Base-by-base conservation (phyloP, 2,329 filamentous ascomycete species). In the Aureobasidium lini region DNA sequence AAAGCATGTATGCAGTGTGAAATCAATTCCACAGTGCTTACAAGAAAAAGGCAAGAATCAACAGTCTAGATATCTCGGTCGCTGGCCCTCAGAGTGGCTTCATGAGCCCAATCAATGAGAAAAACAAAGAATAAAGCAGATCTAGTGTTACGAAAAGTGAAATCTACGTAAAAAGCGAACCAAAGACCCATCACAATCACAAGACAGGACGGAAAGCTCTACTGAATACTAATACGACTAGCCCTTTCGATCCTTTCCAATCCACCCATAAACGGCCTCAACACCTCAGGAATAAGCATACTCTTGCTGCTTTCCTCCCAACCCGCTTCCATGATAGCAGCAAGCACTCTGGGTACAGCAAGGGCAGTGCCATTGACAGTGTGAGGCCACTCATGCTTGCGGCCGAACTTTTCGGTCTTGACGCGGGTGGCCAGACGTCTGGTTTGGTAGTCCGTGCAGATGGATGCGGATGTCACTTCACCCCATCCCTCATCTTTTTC, bases 311-410 rank as follows among this genome's bases (percentile, higher is more conserved):
- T 69, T 68, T 91, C 87, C 68, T 94, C 83, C 89, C 92, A 99
- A 1, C 90, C 88, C 68, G 92, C 90, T 78, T 99, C 94, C 64
- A 99, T 71, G 53, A 99, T 80, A 6, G 91, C 92, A 28, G 94
- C 92, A 61, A 99, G 71, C 11, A 99, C 88, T 56, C 94, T 81
- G 3, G 94, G 94, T 39, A 97, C 87, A 0, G 94, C 94, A 67
- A 97, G 78, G 0, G 93, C 94, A 1, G 94, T 99, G 0, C 93
- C 95, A 71, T 99, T 99, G 39, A 95, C 80, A 0, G 94, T 99
- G 76, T 89, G 90, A 13, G 92, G 90, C 71, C 90, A 97, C 1
- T 80, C 79, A 42, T 87, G 75, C 69, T 81, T 84, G n/a, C 67
- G 62, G n/a, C 70, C 70, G 9, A 60, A 64, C 16, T 71, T 74